Evolutionary conservation across 1,284 basidiomycete genomes (phyloP), one percentile per base, ranked within the genome.

Genomic region (Naganishia cerealis): DNA sequence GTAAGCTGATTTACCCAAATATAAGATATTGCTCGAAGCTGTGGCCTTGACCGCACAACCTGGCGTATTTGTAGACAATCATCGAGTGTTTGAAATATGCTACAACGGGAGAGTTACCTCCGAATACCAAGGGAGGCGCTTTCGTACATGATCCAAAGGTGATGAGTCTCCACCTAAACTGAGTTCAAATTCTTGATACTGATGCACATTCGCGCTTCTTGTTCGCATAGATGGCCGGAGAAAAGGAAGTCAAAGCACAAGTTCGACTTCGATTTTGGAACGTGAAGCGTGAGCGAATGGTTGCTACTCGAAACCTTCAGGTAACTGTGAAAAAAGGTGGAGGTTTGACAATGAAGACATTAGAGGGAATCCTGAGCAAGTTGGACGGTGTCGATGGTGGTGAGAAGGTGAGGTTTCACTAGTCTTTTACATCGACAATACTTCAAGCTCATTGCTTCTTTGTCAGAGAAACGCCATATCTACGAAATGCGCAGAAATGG

Each of bases 31-130:
- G 29, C 29, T 33, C 29, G 29, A 54, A 16, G 29, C 38, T 46
- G 46, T 26, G 56, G 7, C 26, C 36, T 48, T 24, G 33, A 2
- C 43, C 42, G 24, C 33, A 16, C 15, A 3, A 18, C 13, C 43
- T 10, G 10, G 7, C 15, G 15, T 24, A 1, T n/a, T 43, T 9
- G 12, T 73, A 86, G 76, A 99, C 95, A 1, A 91, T 99, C 78
- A 99, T 99, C 80, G 96, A 99, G 83, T 99, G 95, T 81, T 86
- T 99, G 77, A 99, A 99, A 83, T 99, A 99, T 79, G 93, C 93
- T 5, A 97, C 95, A 0, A 99, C 96, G 0, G 96, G 96, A 40
- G 94, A 99, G 79, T 88, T 99, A 73, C 96, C 96, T 0, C 93
- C 96, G 0, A 97, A 97, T 78, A 94, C 94, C 39, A 94, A 95